A percentile compares a stretch with the other conserved stretches of the same genome.
phyloP scores from a whole-genome alignment of 1,284 basidiomycete species.

The Phenoliferia sp. region DNA sequence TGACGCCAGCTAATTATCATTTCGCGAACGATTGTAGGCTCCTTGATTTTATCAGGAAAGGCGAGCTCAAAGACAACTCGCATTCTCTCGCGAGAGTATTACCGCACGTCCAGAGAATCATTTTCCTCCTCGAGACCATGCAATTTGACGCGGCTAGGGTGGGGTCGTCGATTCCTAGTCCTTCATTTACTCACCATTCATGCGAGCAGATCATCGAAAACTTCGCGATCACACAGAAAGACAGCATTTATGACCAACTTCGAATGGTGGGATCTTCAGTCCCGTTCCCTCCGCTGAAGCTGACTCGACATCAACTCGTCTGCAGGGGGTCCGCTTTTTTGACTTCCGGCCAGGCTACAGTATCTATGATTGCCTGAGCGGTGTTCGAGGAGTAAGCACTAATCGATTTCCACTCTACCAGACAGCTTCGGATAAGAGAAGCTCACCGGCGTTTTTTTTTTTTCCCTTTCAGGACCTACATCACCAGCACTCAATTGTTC shows the following conservation, averaged over 20 bases:
- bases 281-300: neutral
- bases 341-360: conserved; percentile 19
- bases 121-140: conserved; percentile 8
- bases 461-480: neutral
- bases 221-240: conserved; percentile 22
- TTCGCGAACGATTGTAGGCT: neutral
- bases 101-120: conserved; percentile 5
- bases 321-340: conserved; percentile 23
- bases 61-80: neutral
- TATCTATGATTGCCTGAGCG: conserved; percentile 7
- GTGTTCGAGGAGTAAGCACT: neutral
- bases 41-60: conserved; percentile 2
- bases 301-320: accelerated
- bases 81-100: neutral
- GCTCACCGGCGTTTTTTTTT: neutral
- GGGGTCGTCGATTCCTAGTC: neutral
- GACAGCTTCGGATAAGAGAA: neutral
- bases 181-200: too few species aligned
- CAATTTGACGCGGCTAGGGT: conserved; percentile 1
- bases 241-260: conserved; percentile 2
- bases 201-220: conserved; percentile 8
- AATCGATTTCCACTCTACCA: neutral
- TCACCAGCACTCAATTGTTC: conserved; percentile 23
- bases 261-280: neutral
- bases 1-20: neutral